A percentile compares a stretch with the other conserved stretches of the same genome.
These are phyloP conservation scores for Aspergillaceae sp. DNA, from an alignment of 2,329 filamentous ascomycete genomes.

Conservation along the genomic window DNA sequence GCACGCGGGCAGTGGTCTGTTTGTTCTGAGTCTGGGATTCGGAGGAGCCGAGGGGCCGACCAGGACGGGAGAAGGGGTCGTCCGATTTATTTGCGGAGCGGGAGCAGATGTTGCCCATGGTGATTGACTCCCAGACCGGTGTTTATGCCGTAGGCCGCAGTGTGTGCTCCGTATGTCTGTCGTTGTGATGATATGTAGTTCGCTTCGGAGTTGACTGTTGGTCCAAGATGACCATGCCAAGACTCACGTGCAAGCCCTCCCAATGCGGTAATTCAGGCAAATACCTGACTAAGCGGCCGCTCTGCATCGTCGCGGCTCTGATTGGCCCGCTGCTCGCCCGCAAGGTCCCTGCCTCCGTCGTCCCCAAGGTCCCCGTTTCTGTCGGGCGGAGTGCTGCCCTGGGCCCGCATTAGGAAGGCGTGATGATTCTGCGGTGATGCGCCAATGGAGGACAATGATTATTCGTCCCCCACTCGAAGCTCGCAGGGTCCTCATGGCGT, in stretches of 20 bases:
- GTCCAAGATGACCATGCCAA: too few relatives aligned
- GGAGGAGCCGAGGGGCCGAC: conserved; percentile 58
- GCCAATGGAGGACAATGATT: background rate
- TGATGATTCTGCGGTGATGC: conserved; percentile 1
- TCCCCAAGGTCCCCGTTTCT: conserved; percentile 12
- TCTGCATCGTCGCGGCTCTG: background rate
- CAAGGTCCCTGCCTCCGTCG: conserved; percentile 24
- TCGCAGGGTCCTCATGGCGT: conserved; percentile 14
- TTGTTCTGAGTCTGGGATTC: conserved; percentile 30
- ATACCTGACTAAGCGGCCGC: background rate
- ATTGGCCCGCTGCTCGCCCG: conserved; percentile 10
- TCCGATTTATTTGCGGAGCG: conserved; percentile 54
- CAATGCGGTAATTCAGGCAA: background rate
- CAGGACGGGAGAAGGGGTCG: conserved; percentile 62
- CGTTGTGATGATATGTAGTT: too few relatives aligned
- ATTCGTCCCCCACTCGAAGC: conserved; percentile 4
- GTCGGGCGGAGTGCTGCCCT: background rate
- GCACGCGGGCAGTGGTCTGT: conserved; percentile 41
- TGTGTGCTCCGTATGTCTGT: too few relatives aligned
- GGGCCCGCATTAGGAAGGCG: background rate
- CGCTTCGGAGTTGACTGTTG: too few relatives aligned
- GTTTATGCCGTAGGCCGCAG: too few relatives aligned
- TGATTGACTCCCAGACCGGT: too few relatives aligned
- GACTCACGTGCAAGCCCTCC: too few relatives aligned
- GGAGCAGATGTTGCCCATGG: conserved; percentile 83